phyloP scores from a whole-genome alignment of 192 early-diverging fungal species.

The Mortierella antarctica region DNA sequence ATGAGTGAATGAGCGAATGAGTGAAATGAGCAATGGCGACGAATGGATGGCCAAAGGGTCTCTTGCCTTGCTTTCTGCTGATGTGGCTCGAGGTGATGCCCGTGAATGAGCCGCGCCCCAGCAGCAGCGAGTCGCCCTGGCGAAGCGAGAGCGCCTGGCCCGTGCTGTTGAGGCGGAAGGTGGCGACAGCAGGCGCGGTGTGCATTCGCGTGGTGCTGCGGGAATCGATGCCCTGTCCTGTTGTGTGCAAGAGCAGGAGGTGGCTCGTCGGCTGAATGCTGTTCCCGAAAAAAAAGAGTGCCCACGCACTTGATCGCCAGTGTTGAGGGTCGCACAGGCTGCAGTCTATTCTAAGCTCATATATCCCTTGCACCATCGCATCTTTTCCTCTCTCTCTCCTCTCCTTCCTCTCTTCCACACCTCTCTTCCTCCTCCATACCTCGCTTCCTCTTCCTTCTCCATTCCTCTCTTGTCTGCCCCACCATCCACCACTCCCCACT shows the following conservation, averaged over 20 bases:
- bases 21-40: neutral
- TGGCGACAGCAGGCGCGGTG: neutral
- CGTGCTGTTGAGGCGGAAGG: slow-evolving; percentile 12
- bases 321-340: no score
- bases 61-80: slow-evolving; percentile 36
- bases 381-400: neutral
- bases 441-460: neutral
- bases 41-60: neutral
- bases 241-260: no score
- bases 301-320: no score
- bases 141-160: slow-evolving; percentile 9
- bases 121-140: slow-evolving; percentile 1
- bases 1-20: neutral
- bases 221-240: no score
- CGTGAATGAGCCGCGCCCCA: slow-evolving; percentile 21
- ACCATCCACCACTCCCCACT: neutral
- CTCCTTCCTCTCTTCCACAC: neutral
- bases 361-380: no score
- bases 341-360: no score
- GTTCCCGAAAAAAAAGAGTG: no score
- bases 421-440: slow-evolving; percentile 2
- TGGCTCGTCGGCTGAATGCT: no score
- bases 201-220: no score
- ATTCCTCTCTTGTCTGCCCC: neutral
- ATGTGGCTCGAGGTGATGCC: slow-evolving; percentile 21